phyloP scores from a whole-genome alignment of 1,284 basidiomycete genomes.

The Coniferiporia sulphurascens region DNA sequence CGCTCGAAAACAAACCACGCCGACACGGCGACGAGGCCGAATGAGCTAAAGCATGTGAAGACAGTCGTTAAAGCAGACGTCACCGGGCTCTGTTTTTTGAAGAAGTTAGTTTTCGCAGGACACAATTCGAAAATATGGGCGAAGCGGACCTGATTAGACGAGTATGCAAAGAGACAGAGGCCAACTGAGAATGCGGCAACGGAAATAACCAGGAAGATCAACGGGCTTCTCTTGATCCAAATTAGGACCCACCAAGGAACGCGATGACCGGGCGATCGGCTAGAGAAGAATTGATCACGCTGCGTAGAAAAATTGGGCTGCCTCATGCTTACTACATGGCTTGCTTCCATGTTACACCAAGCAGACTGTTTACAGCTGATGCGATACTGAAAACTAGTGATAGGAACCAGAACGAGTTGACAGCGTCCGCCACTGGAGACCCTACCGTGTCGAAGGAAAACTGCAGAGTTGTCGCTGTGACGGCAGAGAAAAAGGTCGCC shows the following conservation, averaged over 20 bases:
- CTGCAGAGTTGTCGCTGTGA: slow-evolving; percentile 67
- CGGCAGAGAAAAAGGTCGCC: slow-evolving; percentile 74
- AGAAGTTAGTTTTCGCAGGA: background rate
- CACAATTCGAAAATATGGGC: slow-evolving; percentile 3
- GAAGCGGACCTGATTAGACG: slow-evolving; percentile 48
- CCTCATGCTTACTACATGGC: slow-evolving; percentile 63
- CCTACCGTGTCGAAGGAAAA: slow-evolving; percentile 46
- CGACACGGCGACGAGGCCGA: slow-evolving; percentile 70
- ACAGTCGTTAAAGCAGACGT: slow-evolving; percentile 71
- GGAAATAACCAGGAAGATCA: slow-evolving; percentile 68
- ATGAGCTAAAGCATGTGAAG: slow-evolving; percentile 68
- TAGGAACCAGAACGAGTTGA: slow-evolving; percentile 70
- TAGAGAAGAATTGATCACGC: slow-evolving; percentile 22
- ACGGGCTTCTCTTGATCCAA: slow-evolving; percentile 75
- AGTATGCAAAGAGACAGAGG: slow-evolving; percentile 61
- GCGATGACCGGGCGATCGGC: slow-evolving; percentile 53
- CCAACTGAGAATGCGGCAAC: slow-evolving; percentile 70
- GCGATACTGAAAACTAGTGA: slow-evolving; percentile 73
- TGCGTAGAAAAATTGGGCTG: slow-evolving; percentile 8
- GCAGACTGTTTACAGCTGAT: slow-evolving; percentile 67
- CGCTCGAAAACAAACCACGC: slow-evolving; percentile 75
- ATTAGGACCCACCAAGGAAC: slow-evolving; percentile 80
- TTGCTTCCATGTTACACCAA: slow-evolving; percentile 72
- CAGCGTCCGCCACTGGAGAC: slow-evolving; percentile 39
- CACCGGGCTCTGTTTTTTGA: slow-evolving; percentile 40